Conservation (phyloP, 163 green algal species). For the Chlamydomonas reinhardtii region DNA sequence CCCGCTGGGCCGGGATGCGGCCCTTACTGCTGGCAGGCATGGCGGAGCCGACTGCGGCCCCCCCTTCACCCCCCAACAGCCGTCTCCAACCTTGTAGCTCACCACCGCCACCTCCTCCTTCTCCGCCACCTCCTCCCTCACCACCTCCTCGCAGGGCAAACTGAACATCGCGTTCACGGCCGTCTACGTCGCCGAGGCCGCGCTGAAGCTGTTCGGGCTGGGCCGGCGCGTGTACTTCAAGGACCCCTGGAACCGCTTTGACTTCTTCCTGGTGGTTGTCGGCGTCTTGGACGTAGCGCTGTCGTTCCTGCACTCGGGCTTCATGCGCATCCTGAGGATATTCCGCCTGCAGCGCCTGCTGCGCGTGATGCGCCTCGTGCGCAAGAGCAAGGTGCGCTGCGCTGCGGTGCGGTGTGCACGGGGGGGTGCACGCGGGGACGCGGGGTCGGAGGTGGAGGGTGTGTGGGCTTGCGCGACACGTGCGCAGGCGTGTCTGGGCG, state of each 20-base stretch:
- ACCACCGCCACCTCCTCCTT: too few species aligned
- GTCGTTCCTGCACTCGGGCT: conserved; percentile 49
- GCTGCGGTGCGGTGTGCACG: not conserved
- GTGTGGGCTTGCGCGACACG: not conserved
- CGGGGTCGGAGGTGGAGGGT: too few species aligned
- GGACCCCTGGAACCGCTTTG: conserved; percentile 84
- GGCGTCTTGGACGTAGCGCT: conserved; percentile 65
- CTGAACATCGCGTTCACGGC: conserved; percentile 75
- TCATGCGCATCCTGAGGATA: conserved; percentile 57
- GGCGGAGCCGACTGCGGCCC: too few species aligned
- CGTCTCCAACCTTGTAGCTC: too few species aligned
- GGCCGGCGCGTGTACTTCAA: conserved; percentile 48
- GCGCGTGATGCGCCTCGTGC: conserved; percentile 73
- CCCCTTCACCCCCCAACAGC: too few species aligned
- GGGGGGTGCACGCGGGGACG: not conserved
- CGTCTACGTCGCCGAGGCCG: conserved; percentile 74
- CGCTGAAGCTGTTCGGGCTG: conserved; percentile 72
- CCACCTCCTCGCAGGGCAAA: not conserved
- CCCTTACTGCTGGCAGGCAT: too few species aligned
- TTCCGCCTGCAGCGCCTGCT: conserved; percentile 74
- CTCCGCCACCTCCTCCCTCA: not conserved
- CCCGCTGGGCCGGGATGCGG: too few species aligned
- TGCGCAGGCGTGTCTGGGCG: too few species aligned
- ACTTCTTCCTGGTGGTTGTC: conserved; percentile 75
- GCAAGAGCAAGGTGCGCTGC: conserved; percentile 48